Evolutionary conservation across 2,329 filamentous ascomycete species (phyloP).

Genomic region (Diaporthe humulicola): DNA sequence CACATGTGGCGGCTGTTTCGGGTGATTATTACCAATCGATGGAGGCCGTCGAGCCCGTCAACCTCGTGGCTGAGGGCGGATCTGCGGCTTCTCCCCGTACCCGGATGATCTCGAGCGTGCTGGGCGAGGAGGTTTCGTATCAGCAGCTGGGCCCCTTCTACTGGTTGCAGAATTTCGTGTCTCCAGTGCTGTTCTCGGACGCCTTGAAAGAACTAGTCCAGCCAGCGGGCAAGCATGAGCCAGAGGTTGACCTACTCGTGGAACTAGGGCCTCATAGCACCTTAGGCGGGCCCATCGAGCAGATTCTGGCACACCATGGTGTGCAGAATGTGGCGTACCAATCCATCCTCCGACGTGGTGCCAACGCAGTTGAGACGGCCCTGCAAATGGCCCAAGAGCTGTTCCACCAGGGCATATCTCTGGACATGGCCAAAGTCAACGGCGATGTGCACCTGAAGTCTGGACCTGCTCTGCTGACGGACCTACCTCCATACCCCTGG

Average conservation of each 20-base stretch:
- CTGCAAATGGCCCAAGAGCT: conserved; percentile 34
- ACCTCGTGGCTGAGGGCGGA: too few species aligned
- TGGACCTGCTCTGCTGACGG: conserved; percentile 39
- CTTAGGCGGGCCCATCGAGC: conserved; percentile 47
- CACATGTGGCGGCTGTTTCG: conserved; percentile 34
- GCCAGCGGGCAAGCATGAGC: neutral
- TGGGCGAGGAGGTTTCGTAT: conserved; percentile 22
- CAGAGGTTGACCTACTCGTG: conserved; percentile 48
- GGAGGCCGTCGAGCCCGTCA: neutral
- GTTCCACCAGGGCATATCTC: conserved; percentile 26
- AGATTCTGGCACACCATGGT: conserved; percentile 45
- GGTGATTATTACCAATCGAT: conserved; percentile 34
- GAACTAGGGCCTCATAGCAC: conserved; percentile 49
- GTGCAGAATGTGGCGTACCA: conserved; percentile 49
- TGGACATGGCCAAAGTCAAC: conserved; percentile 46
- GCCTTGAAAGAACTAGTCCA: conserved; percentile 19
- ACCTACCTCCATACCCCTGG: conserved; percentile 62
- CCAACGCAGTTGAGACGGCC: conserved; percentile 38
- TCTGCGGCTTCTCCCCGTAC: too few species aligned
- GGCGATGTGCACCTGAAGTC: conserved; percentile 39
- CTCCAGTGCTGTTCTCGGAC: conserved; percentile 32
- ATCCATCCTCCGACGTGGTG: conserved; percentile 59
- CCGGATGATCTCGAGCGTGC: conserved; percentile 33
- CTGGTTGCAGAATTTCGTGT: conserved; percentile 35
- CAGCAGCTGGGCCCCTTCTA: conserved; percentile 41